Conservation (phyloP, 176 grass and related monocot genomes). For the Panicum miliaceum region DNA sequence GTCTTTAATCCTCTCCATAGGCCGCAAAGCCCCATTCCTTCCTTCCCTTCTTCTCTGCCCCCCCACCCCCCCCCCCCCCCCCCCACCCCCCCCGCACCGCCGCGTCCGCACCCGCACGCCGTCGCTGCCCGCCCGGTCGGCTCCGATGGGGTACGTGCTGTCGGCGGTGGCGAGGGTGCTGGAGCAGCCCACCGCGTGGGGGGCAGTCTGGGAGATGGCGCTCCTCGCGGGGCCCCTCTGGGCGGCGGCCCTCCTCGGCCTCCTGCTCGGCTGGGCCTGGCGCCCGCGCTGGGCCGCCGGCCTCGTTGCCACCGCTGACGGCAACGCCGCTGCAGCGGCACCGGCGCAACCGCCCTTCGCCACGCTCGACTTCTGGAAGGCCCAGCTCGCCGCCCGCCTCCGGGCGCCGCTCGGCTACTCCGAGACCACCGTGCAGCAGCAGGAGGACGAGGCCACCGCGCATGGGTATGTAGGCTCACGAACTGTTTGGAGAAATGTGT, state of each 20-base stretch:
- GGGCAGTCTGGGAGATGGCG: conserved; percentile 66
- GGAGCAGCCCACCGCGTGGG: conserved; percentile 58
- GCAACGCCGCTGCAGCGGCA: not conserved
- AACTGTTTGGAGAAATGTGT: conserved; percentile 36
- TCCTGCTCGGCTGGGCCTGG: conserved; percentile 93
- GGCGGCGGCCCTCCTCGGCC: conserved; percentile 75
- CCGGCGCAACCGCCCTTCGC: conserved; percentile 15
- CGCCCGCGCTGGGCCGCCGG: conserved; percentile 77
- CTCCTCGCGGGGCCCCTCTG: conserved; percentile 80
- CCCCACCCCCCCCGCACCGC: conserved; percentile 5
- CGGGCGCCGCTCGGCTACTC: conserved; percentile 46
- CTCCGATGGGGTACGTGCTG: conserved; percentile 74
- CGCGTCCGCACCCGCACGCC: conserved; percentile 5
- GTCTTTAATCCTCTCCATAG: conserved; percentile 53
- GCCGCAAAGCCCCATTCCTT: conserved; percentile 39
- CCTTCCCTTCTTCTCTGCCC: not conserved
- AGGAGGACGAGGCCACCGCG: conserved; percentile 11
- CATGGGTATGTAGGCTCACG: conserved; percentile 43
- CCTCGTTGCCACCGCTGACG: conserved; percentile 45
- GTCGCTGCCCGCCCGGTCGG: conserved; percentile 9
- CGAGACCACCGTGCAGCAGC: conserved; percentile 27
- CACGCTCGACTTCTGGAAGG: conserved; percentile 56
- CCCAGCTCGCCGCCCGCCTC: conserved; percentile 56
- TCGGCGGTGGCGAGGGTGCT: conserved; percentile 70
- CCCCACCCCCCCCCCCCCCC: not conserved